Percentiles rank a stretch among this genome's conserved stretches.
Conservation (phyloP, 345 rosid genomes). For the Clausena lansium region DNA sequence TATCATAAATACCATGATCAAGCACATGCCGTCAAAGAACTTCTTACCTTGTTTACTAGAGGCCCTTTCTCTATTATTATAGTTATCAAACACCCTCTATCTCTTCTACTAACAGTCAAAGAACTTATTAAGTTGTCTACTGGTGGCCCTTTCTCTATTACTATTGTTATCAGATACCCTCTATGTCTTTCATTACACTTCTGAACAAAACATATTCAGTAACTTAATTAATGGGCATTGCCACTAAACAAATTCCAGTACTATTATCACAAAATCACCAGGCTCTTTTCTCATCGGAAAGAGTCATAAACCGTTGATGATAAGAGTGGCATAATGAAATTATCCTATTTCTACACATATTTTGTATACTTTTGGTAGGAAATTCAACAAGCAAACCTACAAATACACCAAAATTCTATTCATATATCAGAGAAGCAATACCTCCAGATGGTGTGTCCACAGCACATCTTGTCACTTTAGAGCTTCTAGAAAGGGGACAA, state of each 20-base stretch:
- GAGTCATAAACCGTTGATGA: not conserved
- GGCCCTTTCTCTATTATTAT: not conserved
- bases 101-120: not conserved
- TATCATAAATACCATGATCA: not conserved
- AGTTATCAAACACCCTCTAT: too few relatives aligned
- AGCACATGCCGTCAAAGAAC: not conserved
- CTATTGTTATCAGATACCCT: not conserved
- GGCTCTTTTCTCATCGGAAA: not conserved
- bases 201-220: not conserved
- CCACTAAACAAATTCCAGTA: not conserved
- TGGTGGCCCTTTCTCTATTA: not conserved
- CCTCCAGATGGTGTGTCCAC: conserved; percentile 68
- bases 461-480: conserved; percentile 46
- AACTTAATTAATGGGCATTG: not conserved
- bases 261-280: not conserved
- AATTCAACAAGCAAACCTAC: not conserved
- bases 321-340: not conserved
- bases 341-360: not conserved
- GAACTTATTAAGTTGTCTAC: not conserved
- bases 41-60: not conserved
- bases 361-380: not conserved
- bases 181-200: not conserved
- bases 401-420: not conserved
- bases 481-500: conserved; percentile 32
- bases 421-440: conserved; percentile 18